Evolutionary conservation across 495 filamentous ascomycete species (phyloP).

Genomic region (Penicillium tannophilum): DNA sequence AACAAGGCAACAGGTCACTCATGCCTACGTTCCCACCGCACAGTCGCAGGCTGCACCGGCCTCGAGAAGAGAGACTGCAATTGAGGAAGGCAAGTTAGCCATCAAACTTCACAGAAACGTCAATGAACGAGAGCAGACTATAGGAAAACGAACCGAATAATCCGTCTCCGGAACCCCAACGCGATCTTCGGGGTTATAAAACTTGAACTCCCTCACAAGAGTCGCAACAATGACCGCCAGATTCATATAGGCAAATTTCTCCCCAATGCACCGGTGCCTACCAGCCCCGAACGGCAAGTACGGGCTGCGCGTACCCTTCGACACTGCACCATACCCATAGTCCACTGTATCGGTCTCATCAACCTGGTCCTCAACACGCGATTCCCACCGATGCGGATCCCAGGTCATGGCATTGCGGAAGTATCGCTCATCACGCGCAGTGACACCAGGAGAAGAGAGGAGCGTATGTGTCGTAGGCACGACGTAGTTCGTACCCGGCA

Average conservation of each 20-base stretch:
- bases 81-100: slow-evolving; percentile 7
- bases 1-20: background rate
- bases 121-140: background rate
- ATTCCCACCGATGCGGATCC: slow-evolving; percentile 89
- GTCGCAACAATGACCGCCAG: slow-evolving; percentile 81
- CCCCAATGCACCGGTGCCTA: slow-evolving; percentile 91
- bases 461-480: slow-evolving; percentile 76
- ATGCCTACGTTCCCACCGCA: slow-evolving; percentile 65
- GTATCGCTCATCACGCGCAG: slow-evolving; percentile 64
- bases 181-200: slow-evolving; percentile 69
- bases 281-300: slow-evolving; percentile 96
- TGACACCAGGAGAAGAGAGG: slow-evolving; percentile 80
- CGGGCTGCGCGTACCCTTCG: slow-evolving; percentile 81
- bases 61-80: slow-evolving; percentile 48
- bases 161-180: slow-evolving; percentile 77
- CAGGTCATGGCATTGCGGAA: slow-evolving; percentile 81
- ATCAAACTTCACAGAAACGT: background rate
- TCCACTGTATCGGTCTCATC: slow-evolving; percentile 74
- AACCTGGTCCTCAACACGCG: slow-evolving; percentile 54
- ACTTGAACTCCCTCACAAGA: slow-evolving; percentile 73
- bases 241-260: slow-evolving; percentile 95
- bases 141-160: slow-evolving; percentile 64
- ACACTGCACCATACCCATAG: slow-evolving; percentile 92
- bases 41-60: slow-evolving; percentile 63
- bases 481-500: slow-evolving; percentile 76